Percentiles rank a stretch among this genome's conserved stretches.
Conservation (phyloP, 2,329 filamentous ascomycete genomes). For the Tolypocladium tundrense region DNA sequence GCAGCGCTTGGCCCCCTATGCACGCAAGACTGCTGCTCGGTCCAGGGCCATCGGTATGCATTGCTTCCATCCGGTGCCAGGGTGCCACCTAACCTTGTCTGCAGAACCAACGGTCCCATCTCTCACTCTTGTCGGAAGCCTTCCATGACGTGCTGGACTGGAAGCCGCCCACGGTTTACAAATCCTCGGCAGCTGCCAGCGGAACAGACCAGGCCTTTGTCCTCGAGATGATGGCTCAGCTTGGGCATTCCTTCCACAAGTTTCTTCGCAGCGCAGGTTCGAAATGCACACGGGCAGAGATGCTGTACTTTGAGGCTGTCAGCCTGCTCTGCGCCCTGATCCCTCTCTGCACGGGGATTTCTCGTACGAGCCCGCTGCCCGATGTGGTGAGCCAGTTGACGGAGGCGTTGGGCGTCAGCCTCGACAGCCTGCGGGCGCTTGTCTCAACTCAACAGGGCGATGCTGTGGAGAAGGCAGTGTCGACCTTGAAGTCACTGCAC, state of each 20-base stretch:
- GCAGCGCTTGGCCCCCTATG: slow-evolving; percentile 24
- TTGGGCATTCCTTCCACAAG: slow-evolving; percentile 30
- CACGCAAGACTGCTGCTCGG: slow-evolving; percentile 38
- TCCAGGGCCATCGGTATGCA: slow-evolving; percentile 37
- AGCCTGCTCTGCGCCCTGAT: slow-evolving; percentile 28
- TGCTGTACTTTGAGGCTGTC: slow-evolving; percentile 31
- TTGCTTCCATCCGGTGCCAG: neutral
- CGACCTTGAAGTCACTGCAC: slow-evolving; percentile 23
- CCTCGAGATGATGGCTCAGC: slow-evolving; percentile 27
- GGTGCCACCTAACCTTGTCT: neutral
- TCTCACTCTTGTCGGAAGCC: slow-evolving; percentile 37
- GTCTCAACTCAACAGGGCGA: slow-evolving; percentile 5
- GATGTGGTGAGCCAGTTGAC: slow-evolving; percentile 16
- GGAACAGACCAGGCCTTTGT: slow-evolving; percentile 34
- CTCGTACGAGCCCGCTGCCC: slow-evolving; percentile 11
- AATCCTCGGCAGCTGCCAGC: slow-evolving; percentile 28
- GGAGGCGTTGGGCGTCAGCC: slow-evolving; percentile 12
- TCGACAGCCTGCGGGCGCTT: slow-evolving; percentile 15
- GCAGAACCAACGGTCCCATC: slow-evolving; percentile 38
- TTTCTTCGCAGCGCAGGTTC: slow-evolving; percentile 21
- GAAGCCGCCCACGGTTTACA: slow-evolving; percentile 40
- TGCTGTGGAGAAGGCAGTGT: slow-evolving; percentile 9
- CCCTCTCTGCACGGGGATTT: slow-evolving; percentile 15
- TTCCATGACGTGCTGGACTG: slow-evolving; percentile 40
- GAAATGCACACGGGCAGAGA: slow-evolving; percentile 30